phyloP scores from a whole-genome alignment of 257 asterid genomes.

The Jasminum sambac region DNA sequence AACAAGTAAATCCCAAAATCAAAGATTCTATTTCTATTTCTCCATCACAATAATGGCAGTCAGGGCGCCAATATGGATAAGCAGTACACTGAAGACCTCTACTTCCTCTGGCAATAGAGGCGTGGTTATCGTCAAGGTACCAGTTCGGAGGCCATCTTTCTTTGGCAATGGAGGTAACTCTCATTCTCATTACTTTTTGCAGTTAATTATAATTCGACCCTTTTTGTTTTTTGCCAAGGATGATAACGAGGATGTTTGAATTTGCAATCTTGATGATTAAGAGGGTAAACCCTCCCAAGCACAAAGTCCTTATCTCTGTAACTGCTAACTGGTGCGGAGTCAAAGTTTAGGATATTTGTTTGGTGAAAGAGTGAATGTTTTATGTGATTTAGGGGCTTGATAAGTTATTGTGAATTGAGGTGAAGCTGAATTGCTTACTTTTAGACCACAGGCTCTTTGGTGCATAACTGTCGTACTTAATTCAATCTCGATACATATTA shows the following conservation, averaged over 20 bases:
- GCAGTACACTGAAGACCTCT: slow-evolving; percentile 48
- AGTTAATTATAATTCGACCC: slow-evolving; percentile 11
- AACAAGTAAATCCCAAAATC: not conserved
- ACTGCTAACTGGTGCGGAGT: not conserved
- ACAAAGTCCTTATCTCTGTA: slow-evolving; percentile 10
- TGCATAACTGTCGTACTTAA: too few species aligned
- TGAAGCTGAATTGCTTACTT: not conserved
- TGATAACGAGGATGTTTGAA: not conserved
- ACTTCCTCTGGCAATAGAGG: slow-evolving; percentile 47
- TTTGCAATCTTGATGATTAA: slow-evolving; percentile 23
- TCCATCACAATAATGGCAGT: slow-evolving; percentile 47
- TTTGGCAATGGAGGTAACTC: slow-evolving; percentile 74
- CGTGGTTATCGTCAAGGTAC: slow-evolving; percentile 36
- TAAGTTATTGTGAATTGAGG: not conserved
- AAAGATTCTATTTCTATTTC: not conserved
- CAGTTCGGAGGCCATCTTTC: slow-evolving; percentile 48
- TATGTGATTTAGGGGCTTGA: not conserved
- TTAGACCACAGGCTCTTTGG: too few species aligned
- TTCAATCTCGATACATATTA: too few species aligned
- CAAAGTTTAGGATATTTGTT: slow-evolving; percentile 8
- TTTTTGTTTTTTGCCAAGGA: slow-evolving; percentile 9
- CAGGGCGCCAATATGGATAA: slow-evolving; percentile 55
- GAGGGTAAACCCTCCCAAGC: slow-evolving; percentile 10
- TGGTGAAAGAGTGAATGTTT: not conserved
- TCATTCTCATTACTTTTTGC: slow-evolving; percentile 7